Evolutionary conservation across 2,329 filamentous ascomycete genomes (phyloP).

Genomic region (Ascochyta fabae): DNA sequence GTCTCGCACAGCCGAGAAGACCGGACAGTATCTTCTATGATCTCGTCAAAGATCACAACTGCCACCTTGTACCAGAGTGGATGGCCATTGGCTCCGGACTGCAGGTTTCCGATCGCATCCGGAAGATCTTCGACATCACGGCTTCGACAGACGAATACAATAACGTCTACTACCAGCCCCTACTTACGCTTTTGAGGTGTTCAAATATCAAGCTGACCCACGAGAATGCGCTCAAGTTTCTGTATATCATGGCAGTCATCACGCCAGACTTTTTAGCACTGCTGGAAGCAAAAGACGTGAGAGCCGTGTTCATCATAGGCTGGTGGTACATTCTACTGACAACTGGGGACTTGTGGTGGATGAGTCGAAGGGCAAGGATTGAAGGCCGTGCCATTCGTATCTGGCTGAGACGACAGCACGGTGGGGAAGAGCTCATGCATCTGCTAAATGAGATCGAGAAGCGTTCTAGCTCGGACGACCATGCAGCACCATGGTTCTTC

Average conservation of each 20-base stretch:
- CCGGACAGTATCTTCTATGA: slow-evolving; percentile 56
- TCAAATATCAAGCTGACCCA: slow-evolving; percentile 47
- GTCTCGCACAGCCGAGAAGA: slow-evolving; percentile 57
- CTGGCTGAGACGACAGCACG: slow-evolving; percentile 31
- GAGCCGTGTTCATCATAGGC: slow-evolving; percentile 61
- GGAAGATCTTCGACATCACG: slow-evolving; percentile 36
- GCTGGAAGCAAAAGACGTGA: slow-evolving; percentile 59
- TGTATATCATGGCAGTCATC: slow-evolving; percentile 57
- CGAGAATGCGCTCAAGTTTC: slow-evolving; percentile 54
- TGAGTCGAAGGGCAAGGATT: slow-evolving; percentile 31
- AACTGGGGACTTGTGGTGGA: slow-evolving; percentile 37
- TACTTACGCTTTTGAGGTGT: slow-evolving; percentile 50
- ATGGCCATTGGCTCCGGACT: slow-evolving; percentile 5
- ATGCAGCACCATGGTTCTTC: neutral
- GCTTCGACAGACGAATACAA: slow-evolving; percentile 24
- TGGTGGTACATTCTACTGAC: slow-evolving; percentile 61
- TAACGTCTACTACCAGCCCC: slow-evolving; percentile 39
- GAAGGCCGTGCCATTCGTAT: slow-evolving; percentile 34
- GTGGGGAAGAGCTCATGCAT: slow-evolving; percentile 8
- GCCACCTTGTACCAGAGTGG: slow-evolving; percentile 20
- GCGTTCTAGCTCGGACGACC: neutral
- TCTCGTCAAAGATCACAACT: slow-evolving; percentile 33
- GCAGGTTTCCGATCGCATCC: slow-evolving; percentile 45
- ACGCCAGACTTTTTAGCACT: slow-evolving; percentile 53
- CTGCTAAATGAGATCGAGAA: slow-evolving; percentile 17